A percentile compares a stretch with the other conserved stretches of the same genome.
Evolutionary conservation across 495 filamentous ascomycete species (phyloP).

Genomic region (Amniculicola lignicola): DNA sequence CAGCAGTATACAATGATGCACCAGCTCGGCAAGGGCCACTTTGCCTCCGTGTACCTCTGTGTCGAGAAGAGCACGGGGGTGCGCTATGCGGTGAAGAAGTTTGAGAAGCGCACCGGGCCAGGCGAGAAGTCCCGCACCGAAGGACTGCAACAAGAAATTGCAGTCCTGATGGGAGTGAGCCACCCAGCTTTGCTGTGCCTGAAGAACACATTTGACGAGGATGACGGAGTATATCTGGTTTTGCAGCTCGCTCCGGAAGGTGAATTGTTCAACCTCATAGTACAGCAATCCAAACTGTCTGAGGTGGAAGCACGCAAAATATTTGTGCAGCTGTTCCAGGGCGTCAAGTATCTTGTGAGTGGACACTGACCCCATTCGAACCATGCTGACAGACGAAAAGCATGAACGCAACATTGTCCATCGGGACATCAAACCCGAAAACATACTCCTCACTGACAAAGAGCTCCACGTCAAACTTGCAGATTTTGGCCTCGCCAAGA

Average conservation of each 20-base stretch:
- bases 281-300: conserved; percentile 79
- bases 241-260: conserved; percentile 88
- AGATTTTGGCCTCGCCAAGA: conserved; percentile 97
- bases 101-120: conserved; percentile 72
- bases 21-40: conserved; percentile 93
- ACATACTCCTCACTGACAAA: conserved; percentile 85
- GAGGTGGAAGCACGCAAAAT: conserved; percentile 81
- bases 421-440: conserved; percentile 98
- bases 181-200: conserved; percentile 94
- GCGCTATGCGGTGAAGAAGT: conserved; percentile 89
- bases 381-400: conserved; percentile 46
- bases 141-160: conserved; percentile 90
- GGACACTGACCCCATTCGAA: neutral
- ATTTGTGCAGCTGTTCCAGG: conserved; percentile 89
- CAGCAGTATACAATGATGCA: conserved; percentile 83
- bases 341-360: conserved; percentile 87
- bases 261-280: conserved; percentile 92
- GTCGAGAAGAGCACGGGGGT: conserved; percentile 79
- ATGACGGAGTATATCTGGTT: conserved; percentile 85
- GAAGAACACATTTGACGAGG: conserved; percentile 92
- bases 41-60: conserved; percentile 91
- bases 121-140: conserved; percentile 81
- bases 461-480: conserved; percentile 85
- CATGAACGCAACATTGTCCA: conserved; percentile 98
- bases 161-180: conserved; percentile 90